Conservation (phyloP, 2,329 filamentous ascomycete species). For the Exophiala mesophila region DNA sequence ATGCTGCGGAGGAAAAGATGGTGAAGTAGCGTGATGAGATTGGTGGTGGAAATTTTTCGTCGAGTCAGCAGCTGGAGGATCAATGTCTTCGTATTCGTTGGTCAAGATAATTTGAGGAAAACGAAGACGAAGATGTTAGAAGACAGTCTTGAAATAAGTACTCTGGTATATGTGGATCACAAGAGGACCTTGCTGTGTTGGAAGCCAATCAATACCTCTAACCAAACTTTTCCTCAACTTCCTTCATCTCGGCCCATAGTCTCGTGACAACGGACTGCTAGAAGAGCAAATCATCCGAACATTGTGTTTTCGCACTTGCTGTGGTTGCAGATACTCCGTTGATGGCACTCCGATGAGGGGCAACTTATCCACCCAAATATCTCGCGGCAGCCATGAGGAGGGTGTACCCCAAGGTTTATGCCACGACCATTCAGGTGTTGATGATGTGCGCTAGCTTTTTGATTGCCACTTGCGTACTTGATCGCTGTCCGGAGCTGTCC, state of each 20-base stretch:
- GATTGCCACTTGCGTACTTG: not conserved
- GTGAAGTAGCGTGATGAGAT: slow-evolving; percentile 2
- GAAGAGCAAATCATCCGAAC: not conserved
- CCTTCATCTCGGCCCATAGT: slow-evolving; percentile 6
- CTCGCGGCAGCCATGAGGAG: not conserved
- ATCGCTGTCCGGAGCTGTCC: not conserved
- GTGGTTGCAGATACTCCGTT: too few species aligned
- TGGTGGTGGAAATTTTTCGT: slow-evolving; percentile 6
- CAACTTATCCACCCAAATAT: not conserved
- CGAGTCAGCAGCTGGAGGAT: slow-evolving; percentile 5
- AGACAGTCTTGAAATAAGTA: slow-evolving; percentile 7
- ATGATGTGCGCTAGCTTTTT: slow-evolving; percentile 1
- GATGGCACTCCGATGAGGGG: too few species aligned
- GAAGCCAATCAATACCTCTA: slow-evolving; percentile 8
- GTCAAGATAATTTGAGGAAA: slow-evolving; percentile 8
- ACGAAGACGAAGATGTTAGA: slow-evolving; percentile 8
- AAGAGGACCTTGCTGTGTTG: slow-evolving; percentile 8
- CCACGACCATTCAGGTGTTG: not conserved
- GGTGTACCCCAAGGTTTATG: not conserved
- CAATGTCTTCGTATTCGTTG: slow-evolving; percentile 4
- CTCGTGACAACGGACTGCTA: not conserved
- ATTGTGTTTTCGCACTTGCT: too few species aligned
- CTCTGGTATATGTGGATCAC: slow-evolving; percentile 8
- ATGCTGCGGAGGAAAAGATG: slow-evolving; percentile 4
- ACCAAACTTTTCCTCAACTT: slow-evolving; percentile 7